phyloP scores from a whole-genome alignment of 139 green algal species.

The Coccomyxa sp. region DNA sequence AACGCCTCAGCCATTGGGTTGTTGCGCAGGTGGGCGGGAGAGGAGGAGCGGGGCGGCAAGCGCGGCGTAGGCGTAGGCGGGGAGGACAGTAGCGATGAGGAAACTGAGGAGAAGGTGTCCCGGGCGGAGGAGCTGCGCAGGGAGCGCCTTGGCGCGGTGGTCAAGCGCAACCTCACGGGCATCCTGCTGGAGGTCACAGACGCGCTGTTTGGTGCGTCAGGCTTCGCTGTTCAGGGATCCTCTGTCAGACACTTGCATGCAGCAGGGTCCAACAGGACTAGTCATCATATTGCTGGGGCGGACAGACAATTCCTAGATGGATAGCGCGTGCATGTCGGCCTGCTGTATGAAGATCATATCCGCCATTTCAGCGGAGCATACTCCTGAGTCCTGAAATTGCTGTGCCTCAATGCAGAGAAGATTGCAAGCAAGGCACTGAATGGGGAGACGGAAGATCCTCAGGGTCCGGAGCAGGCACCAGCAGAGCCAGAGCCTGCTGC shows the following conservation, averaged over 20 bases:
- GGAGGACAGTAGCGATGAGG: background rate
- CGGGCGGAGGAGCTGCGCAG: background rate
- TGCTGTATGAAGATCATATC: too few species aligned
- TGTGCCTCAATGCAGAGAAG: slow-evolving; percentile 46
- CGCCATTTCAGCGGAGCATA: too few species aligned
- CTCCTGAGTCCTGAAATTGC: too few species aligned
- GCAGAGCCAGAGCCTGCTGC: too few species aligned
- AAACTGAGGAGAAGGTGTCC: slow-evolving; percentile 14
- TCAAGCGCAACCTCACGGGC: slow-evolving; percentile 43
- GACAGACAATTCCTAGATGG: too few species aligned
- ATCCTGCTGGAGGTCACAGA: slow-evolving; percentile 64
- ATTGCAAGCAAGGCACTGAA: slow-evolving; percentile 36
- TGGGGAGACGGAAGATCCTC: too few species aligned
- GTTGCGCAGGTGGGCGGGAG: background rate
- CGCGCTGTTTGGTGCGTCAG: slow-evolving; percentile 48
- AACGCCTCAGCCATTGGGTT: background rate
- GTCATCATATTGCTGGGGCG: too few species aligned
- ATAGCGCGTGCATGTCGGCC: too few species aligned
- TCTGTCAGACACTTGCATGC: too few species aligned
- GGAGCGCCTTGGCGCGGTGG: slow-evolving; percentile 12
- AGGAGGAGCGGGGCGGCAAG: background rate
- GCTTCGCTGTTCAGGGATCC: too few species aligned
- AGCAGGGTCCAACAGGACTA: too few species aligned
- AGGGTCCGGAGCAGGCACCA: too few species aligned
- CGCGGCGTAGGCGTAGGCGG: background rate